These are phyloP conservation scores for Irpex rosettiformis DNA, from an alignment of 1,284 basidiomycete genomes.

Conservation along the genomic window DNA sequence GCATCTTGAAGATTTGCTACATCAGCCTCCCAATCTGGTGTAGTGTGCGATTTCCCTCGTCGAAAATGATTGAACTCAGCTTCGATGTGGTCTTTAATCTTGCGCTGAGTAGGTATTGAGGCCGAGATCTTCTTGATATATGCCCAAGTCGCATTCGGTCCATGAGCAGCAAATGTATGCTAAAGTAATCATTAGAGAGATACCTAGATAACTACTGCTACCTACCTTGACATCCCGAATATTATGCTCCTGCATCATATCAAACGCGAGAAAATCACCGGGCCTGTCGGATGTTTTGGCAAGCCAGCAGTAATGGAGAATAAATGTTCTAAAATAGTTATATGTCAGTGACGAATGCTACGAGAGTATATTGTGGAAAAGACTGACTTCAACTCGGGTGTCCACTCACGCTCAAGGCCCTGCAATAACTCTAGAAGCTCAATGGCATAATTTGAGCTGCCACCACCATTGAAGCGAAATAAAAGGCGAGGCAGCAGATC, in stretches of 20 bases:
- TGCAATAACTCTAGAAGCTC: conserved; percentile 36
- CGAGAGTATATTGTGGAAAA: conserved; percentile 30
- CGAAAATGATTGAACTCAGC: conserved; percentile 7
- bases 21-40: conserved; percentile 8
- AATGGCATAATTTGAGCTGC: conserved; percentile 29
- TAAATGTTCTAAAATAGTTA: conserved; percentile 33
- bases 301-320: conserved; percentile 32
- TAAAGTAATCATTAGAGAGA: background rate
- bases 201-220: background rate
- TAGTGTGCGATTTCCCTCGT: conserved; percentile 13
- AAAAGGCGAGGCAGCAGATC: conserved; percentile 27
- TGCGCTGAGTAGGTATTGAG: conserved; percentile 12
- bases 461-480: conserved; percentile 28
- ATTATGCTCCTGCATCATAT: conserved; percentile 19
- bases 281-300: conserved; percentile 28
- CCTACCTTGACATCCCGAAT: conserved; percentile 16
- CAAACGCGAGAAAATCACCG: conserved; percentile 15
- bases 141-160: conserved; percentile 11
- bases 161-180: conserved; percentile 5
- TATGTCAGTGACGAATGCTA: conserved; percentile 28
- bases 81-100: conserved; percentile 14
- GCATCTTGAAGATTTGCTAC: conserved; percentile 5
- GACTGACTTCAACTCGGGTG: conserved; percentile 2
- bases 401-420: conserved; percentile 31
- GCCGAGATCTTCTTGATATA: conserved; percentile 7